Base-by-base conservation (phyloP, 768 basidiomycete species). In the Mycena epipterygia region DNA sequence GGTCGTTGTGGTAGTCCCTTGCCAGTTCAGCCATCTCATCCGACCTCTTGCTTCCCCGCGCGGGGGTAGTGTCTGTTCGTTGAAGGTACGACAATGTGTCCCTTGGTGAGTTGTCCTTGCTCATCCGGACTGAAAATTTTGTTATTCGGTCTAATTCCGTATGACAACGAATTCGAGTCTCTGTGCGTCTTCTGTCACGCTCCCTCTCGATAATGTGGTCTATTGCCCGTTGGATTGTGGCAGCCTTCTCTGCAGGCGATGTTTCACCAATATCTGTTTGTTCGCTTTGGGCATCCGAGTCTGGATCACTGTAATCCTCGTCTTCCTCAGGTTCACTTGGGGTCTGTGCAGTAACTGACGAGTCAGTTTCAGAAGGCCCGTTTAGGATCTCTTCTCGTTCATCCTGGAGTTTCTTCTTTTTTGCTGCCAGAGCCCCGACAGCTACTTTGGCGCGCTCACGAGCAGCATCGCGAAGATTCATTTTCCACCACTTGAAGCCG, bases 11-110 rank as follows among this genome's bases (percentile, higher is more conserved):
- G 46, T 48, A 71, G 37, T 66, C 42, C 0, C 64, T 2, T 0
- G 64, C 69, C 0, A 71, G 33, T 19, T 71, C 69, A 6, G 69
- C 58, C 69, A 71, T 71, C 23, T 71, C 41, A 4, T 23, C 21
- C 0, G 69, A 71, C 1, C 51, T 23, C 1, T 37, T 66, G 33
- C 58, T 56, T 1, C 64, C 30, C 12, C 12, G 23, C 13, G 29
- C 70, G 2, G 70, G 70, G 3, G 5, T 9, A 0, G 23, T 27
- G 21, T 71, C 60, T 6, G 59, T 67, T 8, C 64, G 27, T 12
- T 32, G 16, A 1, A 67, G 60, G 39, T 11, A 42, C 16, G 25
- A 51, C 0, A 57, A 25, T 2, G 58, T 67, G 17, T 71, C 70
- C 0, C 70, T 9, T 14, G 60, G 65, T 14, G 35, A 33, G 4